A percentile compares a stretch with the other conserved stretches of the same genome.
phyloP scores from a whole-genome alignment of 306 rosid genomes.

The Cicer yamashitae region DNA sequence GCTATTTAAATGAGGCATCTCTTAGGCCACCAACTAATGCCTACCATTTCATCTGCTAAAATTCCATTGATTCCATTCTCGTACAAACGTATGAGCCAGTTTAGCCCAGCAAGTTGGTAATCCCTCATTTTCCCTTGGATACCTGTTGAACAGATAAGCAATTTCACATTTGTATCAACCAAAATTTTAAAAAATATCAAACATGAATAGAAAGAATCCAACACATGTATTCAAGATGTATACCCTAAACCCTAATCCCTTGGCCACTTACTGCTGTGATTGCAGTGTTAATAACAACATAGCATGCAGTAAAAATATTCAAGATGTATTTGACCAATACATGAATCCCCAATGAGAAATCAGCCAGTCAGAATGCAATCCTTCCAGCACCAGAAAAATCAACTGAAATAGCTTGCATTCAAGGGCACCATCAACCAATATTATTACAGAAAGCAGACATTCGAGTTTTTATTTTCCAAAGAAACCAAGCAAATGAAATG shows the following conservation, averaged over 20 bases:
- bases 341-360: neutral
- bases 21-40: constrained; percentile 21
- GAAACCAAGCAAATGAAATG: neutral
- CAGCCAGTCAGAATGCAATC: neutral
- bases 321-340: constrained; percentile 11
- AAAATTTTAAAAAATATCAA: neutral
- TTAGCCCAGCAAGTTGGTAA: constrained; percentile 97
- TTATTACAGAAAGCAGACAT: neutral
- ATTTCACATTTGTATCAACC: constrained; percentile 30
- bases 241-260: too few species aligned
- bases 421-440: constrained; percentile 33
- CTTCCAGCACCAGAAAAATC: neutral
- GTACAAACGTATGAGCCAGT: constrained; percentile 94
- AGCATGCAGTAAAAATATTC: neutral
- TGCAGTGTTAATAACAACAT: neutral
- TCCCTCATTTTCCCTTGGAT: constrained; percentile 99
- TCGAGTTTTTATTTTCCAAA: neutral
- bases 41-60: constrained; percentile 99
- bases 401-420: neutral
- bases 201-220: constrained; percentile 28
- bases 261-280: neutral
- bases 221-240: neutral
- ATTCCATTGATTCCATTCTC: constrained; percentile 99
- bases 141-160: constrained; percentile 57
- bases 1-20: constrained; percentile 3